Evolutionary conservation across 129 eudicot species (phyloP), one percentile per base, ranked within the genome.

Genomic region (Sambucus nigra): DNA sequence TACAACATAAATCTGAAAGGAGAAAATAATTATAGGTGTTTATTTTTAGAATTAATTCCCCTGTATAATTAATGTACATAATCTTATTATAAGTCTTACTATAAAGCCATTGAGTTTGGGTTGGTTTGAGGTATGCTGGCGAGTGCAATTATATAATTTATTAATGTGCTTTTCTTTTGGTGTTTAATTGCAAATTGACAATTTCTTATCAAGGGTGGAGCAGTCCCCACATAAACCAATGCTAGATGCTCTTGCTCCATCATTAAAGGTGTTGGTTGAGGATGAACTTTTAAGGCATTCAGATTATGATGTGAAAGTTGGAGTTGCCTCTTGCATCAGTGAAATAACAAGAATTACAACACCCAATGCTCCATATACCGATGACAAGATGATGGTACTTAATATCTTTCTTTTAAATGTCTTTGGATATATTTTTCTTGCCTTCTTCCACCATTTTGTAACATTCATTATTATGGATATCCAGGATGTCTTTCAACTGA

Each of bases 331-430:
- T 12, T 92, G 99, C 84, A 86, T 92, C 53, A 86, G 94, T 60
- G 96, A 92, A 71, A 92, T 92, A 18, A 86, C 87, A 2, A 77
- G 99, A 65, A 92, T 92, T 42, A 92, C 99, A 6, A 96, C 99
- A 9, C 99, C 99, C 27, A 94, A 92, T 40, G 91, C 99, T 48
- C 96, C 99, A 13, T 92, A 92, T 53, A 69, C 62, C 5, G 96
- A 92, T 69, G 99, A 86, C 14, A 60, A 75, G 57, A 92, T 92
- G 99, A 92, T 80, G 96, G 99, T 86, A 60, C 63, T 23, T 6
- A n/a, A 42, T 31, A 0, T n/a, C 29, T 29, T 51, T 3, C 56
- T 12, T 47, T 42, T n/a, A 3, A 10, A 20, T 10, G 51, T 28
- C 23, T 33, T 31, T 55, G 38, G n/a, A n/a, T 51, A 26, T 63